phyloP scores from a whole-genome alignment of 768 basidiomycete genomes.

The Cystobasidiopsis lactophilus region DNA sequence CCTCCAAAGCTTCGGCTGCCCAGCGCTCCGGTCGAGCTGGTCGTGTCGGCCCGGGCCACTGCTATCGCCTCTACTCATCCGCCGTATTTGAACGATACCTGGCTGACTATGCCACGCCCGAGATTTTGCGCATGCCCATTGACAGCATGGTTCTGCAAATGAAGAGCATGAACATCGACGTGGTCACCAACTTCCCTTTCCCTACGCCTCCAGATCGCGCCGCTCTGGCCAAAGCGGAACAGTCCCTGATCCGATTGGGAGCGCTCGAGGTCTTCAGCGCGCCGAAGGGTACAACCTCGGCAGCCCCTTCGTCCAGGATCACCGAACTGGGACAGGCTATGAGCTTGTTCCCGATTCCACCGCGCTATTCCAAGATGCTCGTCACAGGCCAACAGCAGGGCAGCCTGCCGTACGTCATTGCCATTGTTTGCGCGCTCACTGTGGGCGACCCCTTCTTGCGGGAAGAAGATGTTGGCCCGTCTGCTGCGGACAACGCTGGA shows the following conservation, averaged over 20 bases:
- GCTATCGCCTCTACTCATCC: constrained; percentile 89
- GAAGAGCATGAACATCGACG: constrained; percentile 97
- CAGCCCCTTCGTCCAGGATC: constrained; percentile 30
- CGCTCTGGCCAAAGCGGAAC: constrained; percentile 59
- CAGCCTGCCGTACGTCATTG: constrained; percentile 73
- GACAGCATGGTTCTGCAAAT: constrained; percentile 93
- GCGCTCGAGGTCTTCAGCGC: constrained; percentile 35
- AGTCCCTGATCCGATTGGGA: constrained; percentile 53
- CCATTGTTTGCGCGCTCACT: constrained; percentile 70
- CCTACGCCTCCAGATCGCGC: constrained; percentile 76
- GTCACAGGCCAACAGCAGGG: constrained; percentile 67
- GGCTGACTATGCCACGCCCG: constrained; percentile 62
- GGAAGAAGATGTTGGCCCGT: constrained; percentile 34
- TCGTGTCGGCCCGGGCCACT: constrained; percentile 92
- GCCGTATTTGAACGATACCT: constrained; percentile 87
- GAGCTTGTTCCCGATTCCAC: constrained; percentile 81
- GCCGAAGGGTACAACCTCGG: not conserved
- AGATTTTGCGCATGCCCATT: constrained; percentile 85
- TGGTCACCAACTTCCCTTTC: constrained; percentile 92
- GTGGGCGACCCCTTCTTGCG: constrained; percentile 91
- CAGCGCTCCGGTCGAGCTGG: constrained; percentile 93
- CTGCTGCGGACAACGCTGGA: constrained; percentile 17
- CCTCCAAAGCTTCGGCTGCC: constrained; percentile 79
- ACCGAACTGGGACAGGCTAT: constrained; percentile 79
- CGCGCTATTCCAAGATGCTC: constrained; percentile 87